Conservation (phyloP, 352 stramenopile species). For the Phytophthora fragariae region DNA sequence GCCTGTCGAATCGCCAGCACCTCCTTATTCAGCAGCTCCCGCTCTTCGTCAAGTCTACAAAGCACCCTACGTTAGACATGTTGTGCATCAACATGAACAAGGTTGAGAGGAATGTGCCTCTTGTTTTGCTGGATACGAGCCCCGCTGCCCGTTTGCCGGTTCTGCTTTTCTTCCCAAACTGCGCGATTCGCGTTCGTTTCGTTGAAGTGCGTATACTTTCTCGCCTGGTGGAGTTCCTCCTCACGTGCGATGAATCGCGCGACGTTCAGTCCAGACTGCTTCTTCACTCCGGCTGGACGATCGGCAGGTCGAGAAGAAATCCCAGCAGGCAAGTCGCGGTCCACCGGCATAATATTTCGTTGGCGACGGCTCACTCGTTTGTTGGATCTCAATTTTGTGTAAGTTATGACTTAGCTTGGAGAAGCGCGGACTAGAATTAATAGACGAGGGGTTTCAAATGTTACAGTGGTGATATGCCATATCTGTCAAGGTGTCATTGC, state of each 20-base stretch:
- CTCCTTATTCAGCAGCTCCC: slow-evolving; percentile 83
- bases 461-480: not conserved
- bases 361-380: not conserved
- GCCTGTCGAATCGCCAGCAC: slow-evolving; percentile 69
- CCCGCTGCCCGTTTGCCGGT: slow-evolving; percentile 58
- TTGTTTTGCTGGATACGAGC: slow-evolving; percentile 62
- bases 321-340: slow-evolving; percentile 60
- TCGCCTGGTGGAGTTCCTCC: slow-evolving; percentile 74
- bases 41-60: slow-evolving; percentile 67
- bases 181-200: slow-evolving; percentile 59
- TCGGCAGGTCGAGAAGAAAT: slow-evolving; percentile 42
- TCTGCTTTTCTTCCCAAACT: slow-evolving; percentile 84
- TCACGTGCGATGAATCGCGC: slow-evolving; percentile 78
- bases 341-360: slow-evolving; percentile 47
- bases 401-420: no score
- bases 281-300: slow-evolving; percentile 39
- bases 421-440: not conserved
- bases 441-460: not conserved
- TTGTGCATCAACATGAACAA: not conserved
- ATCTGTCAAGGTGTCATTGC: not conserved
- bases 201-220: slow-evolving; percentile 60
- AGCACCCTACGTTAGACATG: not conserved
- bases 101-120: slow-evolving; percentile 37
- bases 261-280: slow-evolving; percentile 67
- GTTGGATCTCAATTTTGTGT: not conserved